A percentile compares a stretch with the other conserved stretches of the same genome.
These are phyloP conservation scores for Chaetomiaceae sp. DNA, from an alignment of 2,329 filamentous ascomycete genomes.

Conservation along the genomic window DNA sequence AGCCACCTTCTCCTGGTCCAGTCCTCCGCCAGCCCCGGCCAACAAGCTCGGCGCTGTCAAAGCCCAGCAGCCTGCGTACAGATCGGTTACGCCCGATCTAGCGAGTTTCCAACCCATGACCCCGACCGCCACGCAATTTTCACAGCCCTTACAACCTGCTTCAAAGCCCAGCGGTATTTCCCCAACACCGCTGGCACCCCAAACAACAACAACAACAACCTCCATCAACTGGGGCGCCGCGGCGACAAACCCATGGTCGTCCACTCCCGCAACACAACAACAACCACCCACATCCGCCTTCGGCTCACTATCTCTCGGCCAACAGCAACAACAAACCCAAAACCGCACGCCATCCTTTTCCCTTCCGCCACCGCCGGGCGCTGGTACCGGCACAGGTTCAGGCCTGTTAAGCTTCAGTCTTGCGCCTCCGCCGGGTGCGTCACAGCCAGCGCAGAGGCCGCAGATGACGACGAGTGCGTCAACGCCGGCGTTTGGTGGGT, in stretches of 20 bases:
- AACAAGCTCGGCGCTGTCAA: conserved; percentile 34
- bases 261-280: conserved; percentile 32
- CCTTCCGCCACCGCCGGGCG: conserved; percentile 50
- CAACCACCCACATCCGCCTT: conserved; percentile 33
- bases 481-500: conserved; percentile 26
- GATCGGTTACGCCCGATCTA: conserved; percentile 58
- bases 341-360: conserved; percentile 50
- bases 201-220: conserved; percentile 35
- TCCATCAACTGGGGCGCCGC: conserved; percentile 50
- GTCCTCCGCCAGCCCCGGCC: conserved; percentile 36
- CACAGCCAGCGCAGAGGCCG: conserved; percentile 23
- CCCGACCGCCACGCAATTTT: conserved; percentile 59
- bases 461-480: conserved; percentile 12
- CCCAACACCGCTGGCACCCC: conserved; percentile 25
- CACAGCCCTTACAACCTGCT: conserved; percentile 52
- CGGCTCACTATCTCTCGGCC: conserved; percentile 44
- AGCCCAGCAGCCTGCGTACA: conserved; percentile 41
- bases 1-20: conserved; percentile 61
- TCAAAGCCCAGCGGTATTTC: conserved; percentile 17
- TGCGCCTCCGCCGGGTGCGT: conserved; percentile 39
- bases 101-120: conserved; percentile 51
- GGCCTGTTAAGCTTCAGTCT: conserved; percentile 43
- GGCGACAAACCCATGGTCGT: conserved; percentile 41
- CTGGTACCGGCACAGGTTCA: conserved; percentile 19
- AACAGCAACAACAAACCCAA: conserved; percentile 35